Percentiles rank a stretch among this genome's conserved stretches.
Evolutionary conservation across 2,329 filamentous ascomycete species (phyloP).

Genomic region (Mycosphaerella sp.): DNA sequence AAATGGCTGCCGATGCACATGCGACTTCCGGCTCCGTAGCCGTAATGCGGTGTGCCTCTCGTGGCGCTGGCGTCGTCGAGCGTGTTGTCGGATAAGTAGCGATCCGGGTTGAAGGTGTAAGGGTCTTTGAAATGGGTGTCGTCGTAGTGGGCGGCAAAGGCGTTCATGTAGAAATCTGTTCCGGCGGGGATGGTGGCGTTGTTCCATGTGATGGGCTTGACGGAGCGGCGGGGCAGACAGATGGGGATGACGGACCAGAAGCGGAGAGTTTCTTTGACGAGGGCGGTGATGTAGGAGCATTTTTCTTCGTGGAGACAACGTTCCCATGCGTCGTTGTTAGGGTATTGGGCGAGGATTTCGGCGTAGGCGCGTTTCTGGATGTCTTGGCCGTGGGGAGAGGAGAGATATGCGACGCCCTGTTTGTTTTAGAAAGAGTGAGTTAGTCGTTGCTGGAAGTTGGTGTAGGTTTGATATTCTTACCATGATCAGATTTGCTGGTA

Average conservation of each 20-base stretch:
- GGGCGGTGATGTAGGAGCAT: constrained; percentile 66
- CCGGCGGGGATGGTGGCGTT: constrained; percentile 63
- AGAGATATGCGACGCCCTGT: constrained; percentile 62
- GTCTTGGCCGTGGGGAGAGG: constrained; percentile 59
- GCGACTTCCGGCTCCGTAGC: constrained; percentile 41
- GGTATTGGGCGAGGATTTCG: constrained; percentile 66
- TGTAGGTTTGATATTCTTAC: not conserved
- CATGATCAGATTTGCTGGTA: constrained; percentile 74
- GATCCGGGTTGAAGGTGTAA: constrained; percentile 60
- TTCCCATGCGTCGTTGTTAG: constrained; percentile 69
- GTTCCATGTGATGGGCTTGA: constrained; percentile 66
- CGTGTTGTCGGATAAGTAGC: constrained; percentile 54
- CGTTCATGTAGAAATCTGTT: constrained; percentile 76
- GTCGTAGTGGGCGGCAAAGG: constrained; percentile 70
- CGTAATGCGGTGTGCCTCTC: constrained; percentile 45
- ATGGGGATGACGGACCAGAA: constrained; percentile 78
- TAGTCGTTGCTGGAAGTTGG: not conserved
- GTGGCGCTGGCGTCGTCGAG: constrained; percentile 36
- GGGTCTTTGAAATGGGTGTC: constrained; percentile 60
- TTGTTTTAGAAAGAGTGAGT: not conserved
- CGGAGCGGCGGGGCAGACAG: constrained; percentile 64
- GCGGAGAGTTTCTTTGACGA: constrained; percentile 72
- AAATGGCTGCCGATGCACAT: constrained; percentile 40
- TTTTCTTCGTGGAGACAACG: constrained; percentile 67
- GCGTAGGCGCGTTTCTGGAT: constrained; percentile 64